A percentile compares a stretch with the other conserved stretches of the same genome.
Conservation (phyloP, 495 filamentous ascomycete genomes). For the Penicillium desertorum region DNA sequence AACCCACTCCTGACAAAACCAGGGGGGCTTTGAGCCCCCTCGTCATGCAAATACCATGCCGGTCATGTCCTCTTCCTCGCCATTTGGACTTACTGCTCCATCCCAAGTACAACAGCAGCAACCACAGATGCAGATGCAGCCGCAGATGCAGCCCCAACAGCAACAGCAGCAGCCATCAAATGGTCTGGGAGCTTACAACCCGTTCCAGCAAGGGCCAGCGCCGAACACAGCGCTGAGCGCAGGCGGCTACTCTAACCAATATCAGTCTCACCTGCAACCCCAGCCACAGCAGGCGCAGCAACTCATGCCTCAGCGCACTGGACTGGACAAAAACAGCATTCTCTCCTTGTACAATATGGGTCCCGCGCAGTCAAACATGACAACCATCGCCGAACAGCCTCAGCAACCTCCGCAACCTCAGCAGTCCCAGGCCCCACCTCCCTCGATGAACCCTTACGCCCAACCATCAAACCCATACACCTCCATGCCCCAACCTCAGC, state of each 20-base stretch:
- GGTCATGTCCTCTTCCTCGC: slow-evolving; percentile 33
- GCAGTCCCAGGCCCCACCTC: slow-evolving; percentile 24
- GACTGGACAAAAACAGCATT: slow-evolving; percentile 77
- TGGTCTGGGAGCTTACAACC: slow-evolving; percentile 37
- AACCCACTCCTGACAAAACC: slow-evolving; percentile 34
- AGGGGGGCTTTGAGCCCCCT: slow-evolving; percentile 28
- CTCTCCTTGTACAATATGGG: slow-evolving; percentile 82
- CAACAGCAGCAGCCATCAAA: slow-evolving; percentile 23
- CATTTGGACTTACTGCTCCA: slow-evolving; percentile 39
- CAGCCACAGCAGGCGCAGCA: slow-evolving; percentile 40
- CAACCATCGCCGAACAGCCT: slow-evolving; percentile 36
- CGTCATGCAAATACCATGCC: slow-evolving; percentile 50
- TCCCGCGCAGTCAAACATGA: slow-evolving; percentile 55
- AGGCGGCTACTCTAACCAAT: slow-evolving; percentile 28
- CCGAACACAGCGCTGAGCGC: slow-evolving; percentile 31
- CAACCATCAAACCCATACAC: slow-evolving; percentile 24
- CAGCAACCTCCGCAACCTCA: slow-evolving; percentile 23
- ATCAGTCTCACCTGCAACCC: slow-evolving; percentile 29
- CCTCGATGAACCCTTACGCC: slow-evolving; percentile 23
- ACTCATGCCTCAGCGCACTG: slow-evolving; percentile 43
- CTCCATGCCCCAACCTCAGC: slow-evolving; percentile 29
- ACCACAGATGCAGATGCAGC: slow-evolving; percentile 3
- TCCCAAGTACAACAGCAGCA: slow-evolving; percentile 38
- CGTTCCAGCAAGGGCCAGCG: slow-evolving; percentile 38
- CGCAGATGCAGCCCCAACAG: slow-evolving; percentile 1